These are phyloP conservation scores for Nakazawaea wickerhamii DNA, from an alignment of 805 yeast genomes.

Conservation along the genomic window DNA sequence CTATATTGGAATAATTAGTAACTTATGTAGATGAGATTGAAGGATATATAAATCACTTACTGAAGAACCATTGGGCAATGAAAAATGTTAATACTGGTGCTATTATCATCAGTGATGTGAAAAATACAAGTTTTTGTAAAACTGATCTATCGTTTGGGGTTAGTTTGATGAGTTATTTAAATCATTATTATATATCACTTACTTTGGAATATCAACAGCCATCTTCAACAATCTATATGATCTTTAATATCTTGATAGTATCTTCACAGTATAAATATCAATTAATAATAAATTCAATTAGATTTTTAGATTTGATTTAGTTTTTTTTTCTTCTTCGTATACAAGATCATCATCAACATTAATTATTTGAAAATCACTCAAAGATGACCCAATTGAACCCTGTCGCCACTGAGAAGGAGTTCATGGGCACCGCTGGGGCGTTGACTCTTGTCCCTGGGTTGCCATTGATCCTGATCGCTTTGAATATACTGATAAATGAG, in stretches of 20 bases:
- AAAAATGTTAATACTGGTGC: conserved; percentile 65
- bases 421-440: conserved; percentile 76
- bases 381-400: conserved; percentile 51
- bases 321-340: background rate
- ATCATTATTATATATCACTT: background rate
- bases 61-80: conserved; percentile 36
- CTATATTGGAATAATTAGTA: conserved; percentile 3
- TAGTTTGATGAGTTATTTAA: background rate
- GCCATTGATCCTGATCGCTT: conserved; percentile 54
- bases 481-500: conserved; percentile 61
- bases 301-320: background rate
- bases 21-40: background rate
- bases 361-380: background rate
- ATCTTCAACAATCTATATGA: no score
- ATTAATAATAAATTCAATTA: no score
- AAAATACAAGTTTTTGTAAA: conserved; percentile 60
- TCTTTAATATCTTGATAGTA: no score
- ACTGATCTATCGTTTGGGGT: conserved; percentile 42
- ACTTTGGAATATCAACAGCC: conserved; percentile 15
- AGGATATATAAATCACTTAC: conserved; percentile 14
- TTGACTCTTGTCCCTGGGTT: conserved; percentile 56
- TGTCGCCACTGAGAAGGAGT: conserved; percentile 62
- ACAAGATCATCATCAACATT: background rate
- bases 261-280: no score
- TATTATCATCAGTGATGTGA: conserved; percentile 71